Evolutionary conservation across 331 rosid genomes (phyloP), one percentile per base, ranked within the genome.

Genomic region (Pyracantha coccinea): DNA sequence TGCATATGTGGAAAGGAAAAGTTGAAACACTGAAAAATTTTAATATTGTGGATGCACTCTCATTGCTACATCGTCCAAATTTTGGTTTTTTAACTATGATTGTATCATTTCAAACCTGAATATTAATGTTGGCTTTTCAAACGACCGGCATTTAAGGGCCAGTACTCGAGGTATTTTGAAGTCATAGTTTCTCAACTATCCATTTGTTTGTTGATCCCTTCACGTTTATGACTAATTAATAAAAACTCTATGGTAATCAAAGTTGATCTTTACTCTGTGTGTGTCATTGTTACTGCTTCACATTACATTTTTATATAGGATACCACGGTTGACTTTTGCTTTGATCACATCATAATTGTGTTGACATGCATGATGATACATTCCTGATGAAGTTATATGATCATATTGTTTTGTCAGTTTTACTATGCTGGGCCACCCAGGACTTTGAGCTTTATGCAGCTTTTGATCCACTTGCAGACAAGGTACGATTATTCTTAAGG

Each of bases 371-470:
- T 61, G 52, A 68, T 63, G 77, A 66, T 28, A 33, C 35, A 25
- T 25, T 27, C 57, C 60, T 60, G 20, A 44, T 44, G 47, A 44
- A 33, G 13, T 72, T 62, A 17, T 12, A 28, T 63, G 8, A 63
- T 63, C 44, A 9, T 17, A 16, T 81, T 77, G 25, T 41, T 80
- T 62, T 85, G 75, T 86, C 93, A 95, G 99, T 92, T 90, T 89
- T 95, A 77, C 93, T 95, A 60, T 95, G 99, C 83, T 95, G 99
- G 99, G 92, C 85, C 77, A 92, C 99, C 52, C 99, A 81, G 84
- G 99, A 95, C 85, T 95, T 92, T 79, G 99, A 95, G 85, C 97
- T 95, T 62, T 95, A 92, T 86, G 99, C 99, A 23, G 96, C 99
- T 80, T 95, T 95, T 85, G 99, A 95, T 84, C 97, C 99, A 77